Evolutionary conservation across 306 rosid species (phyloP).

Genomic region (Inga leiocalycina): DNA sequence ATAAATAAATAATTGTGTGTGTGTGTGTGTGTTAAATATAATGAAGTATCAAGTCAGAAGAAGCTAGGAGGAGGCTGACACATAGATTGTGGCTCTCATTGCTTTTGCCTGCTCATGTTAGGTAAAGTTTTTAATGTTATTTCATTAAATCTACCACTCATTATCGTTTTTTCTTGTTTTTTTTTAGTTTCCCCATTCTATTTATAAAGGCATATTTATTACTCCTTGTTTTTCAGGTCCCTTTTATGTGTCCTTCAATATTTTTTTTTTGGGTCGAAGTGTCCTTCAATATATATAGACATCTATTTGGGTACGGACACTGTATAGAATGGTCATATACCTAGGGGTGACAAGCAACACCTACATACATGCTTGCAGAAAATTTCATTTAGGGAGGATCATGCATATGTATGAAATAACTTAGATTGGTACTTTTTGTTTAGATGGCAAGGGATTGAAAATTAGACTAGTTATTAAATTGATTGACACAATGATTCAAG

Average conservation of each 20-base stretch:
- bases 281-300: neutral
- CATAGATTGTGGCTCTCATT: neutral
- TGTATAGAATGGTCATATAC: neutral
- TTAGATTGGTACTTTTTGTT: neutral
- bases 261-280: neutral
- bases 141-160: neutral
- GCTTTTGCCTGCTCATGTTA: slow-evolving; percentile 15
- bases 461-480: too few relatives aligned
- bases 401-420: neutral
- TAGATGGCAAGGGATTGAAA: neutral
- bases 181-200: neutral
- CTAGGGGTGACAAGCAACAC: neutral
- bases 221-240: neutral
- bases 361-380: neutral
- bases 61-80: neutral
- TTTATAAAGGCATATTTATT: neutral
- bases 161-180: neutral
- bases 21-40: neutral
- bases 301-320: neutral
- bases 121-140: slow-evolving; percentile 29
- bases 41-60: neutral
- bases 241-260: neutral
- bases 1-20: neutral
- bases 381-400: neutral
- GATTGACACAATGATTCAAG: too few relatives aligned